Evolutionary conservation across 2,329 filamentous ascomycete genomes (phyloP), one percentile per base, ranked within the genome.

Genomic region (Neofusicoccum kwambonambiense): DNA sequence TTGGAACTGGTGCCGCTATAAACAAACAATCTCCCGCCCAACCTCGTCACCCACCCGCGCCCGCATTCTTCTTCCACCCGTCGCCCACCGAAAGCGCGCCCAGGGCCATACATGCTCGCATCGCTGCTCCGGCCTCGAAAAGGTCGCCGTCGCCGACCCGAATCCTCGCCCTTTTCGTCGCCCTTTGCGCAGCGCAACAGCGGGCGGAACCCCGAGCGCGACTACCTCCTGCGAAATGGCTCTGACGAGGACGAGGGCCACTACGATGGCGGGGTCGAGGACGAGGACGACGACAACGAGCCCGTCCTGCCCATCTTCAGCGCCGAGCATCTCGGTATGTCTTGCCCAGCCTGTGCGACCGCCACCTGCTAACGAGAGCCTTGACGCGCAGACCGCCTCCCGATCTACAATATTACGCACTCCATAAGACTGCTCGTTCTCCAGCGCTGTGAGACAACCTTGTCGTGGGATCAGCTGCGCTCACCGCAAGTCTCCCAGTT

Each of bases 401-500:
- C 94, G 19, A 88, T 97, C 65, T 97, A 97, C 81, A 90, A 89
- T 76, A 88, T 96, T 69, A 96, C 93, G 34, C 94, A 97, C 78
- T 88, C 91, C 37, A 93, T 97, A 68, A 90, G 94, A 69, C 88
- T 93, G 62, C 85, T 97, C 64, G 89, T 98, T 66, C 86, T 91
- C 69, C 85, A 91, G 66, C 88, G 91, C 74, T 96, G 92, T 77
- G 94, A 98, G 80, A 97, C 93, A 1, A 94, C 92, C 0, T 81
- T 98, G 58, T 90, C 92, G 15, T 98, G 93, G 93, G 94, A 98
- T 69, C 94, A 98, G 76, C 83, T 98, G 68, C 88, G 93, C 68
- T 96, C 93, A n/a, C 94, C 94, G 3, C 94, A 98, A 75, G 90
- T 98, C 64, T 97, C 93, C 15, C 93, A 97, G 74, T 98, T 98